Base-by-base conservation (phyloP, 805 yeast species). In the Candida cerambycidarum region DNA sequence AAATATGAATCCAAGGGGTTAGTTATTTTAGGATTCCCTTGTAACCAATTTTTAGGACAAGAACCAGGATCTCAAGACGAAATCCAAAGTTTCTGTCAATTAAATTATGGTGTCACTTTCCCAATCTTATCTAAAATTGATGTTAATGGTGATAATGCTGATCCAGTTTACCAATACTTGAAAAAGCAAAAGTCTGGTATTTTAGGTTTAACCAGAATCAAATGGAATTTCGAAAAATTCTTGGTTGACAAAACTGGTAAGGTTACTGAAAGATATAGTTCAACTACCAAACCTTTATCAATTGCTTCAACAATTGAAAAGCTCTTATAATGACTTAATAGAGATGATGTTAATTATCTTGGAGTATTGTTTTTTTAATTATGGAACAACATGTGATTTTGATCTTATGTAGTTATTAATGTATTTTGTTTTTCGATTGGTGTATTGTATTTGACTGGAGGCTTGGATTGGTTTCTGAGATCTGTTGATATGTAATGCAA, bases 51-150 rank as follows among this genome's bases (percentile, higher is more conserved):
- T 39, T 67, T 65, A 21, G 50, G 55, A 42, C 75, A 70, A 53
- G 76, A 70, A 52, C 75, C 75, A 19, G 73, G 73, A 3, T 40
- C 48, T 23, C 54, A 61, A 25, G 71, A 80, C 43, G 89, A 85
- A 56, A 87, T 88, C 50, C 81, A 79, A 15, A 63, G 73, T 35
- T 85, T 85, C 68, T 89, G 97, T 65, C 65, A 78, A 33, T 58
- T 81, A 56, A 89, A 88, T 71, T 93, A 82, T 62, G 97, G 97
- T 42, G 97, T 92, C 32, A 71, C 85, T 13, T 92, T 93, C 83
- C 97, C 97, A 23, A 76, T 92, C 24, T 69, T 92, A 78, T 75
- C 78, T 61, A 92, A 90, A 74, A 64, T 89, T 46, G 89, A 90
- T 32, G 98, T 93, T 53, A 93, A 92, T 62, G 99, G 99, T 39